These are phyloP conservation scores for Sugiyamaella xylanicola DNA, from an alignment of 1,139 yeast species.

Conservation along the genomic window DNA sequence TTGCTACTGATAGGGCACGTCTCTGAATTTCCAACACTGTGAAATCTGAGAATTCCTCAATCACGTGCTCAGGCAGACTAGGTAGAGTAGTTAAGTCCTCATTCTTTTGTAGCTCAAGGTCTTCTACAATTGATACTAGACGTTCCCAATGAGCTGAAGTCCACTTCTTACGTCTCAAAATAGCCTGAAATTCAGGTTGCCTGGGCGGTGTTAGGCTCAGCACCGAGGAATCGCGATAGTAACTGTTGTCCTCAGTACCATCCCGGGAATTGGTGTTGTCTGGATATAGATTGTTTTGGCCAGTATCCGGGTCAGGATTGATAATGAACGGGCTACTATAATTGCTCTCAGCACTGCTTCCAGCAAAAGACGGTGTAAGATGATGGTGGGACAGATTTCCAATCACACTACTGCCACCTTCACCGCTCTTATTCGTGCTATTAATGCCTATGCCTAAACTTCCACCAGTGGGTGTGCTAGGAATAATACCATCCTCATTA, in stretches of 20 bases:
- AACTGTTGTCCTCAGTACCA: neutral
- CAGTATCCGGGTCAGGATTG: neutral
- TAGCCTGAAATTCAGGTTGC: conserved; percentile 4
- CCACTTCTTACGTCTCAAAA: conserved; percentile 12
- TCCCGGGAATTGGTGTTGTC: neutral
- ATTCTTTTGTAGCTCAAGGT: conserved; percentile 14
- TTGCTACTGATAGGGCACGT: conserved; percentile 27
- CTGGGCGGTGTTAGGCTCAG: conserved; percentile 3
- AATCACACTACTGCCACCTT: neutral
- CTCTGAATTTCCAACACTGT: conserved; percentile 21
- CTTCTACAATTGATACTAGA: conserved; percentile 20
- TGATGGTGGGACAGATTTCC: neutral
- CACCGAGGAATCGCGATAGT: neutral
- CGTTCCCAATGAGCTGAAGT: conserved; percentile 23
- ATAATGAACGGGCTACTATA: neutral
- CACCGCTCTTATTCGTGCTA: neutral
- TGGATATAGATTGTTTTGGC: neutral
- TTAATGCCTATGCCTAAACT: neutral
- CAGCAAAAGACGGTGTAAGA: neutral
- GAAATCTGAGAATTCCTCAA: conserved; percentile 23
- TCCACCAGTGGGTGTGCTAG: conserved; percentile 5
- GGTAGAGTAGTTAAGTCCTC: conserved; percentile 22
- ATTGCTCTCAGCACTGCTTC: neutral
- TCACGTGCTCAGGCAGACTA: conserved; percentile 20
- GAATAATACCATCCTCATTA: neutral